Evolutionary conservation across 2,329 filamentous ascomycete genomes (phyloP).

Genomic region (Aspergillus piperis): DNA sequence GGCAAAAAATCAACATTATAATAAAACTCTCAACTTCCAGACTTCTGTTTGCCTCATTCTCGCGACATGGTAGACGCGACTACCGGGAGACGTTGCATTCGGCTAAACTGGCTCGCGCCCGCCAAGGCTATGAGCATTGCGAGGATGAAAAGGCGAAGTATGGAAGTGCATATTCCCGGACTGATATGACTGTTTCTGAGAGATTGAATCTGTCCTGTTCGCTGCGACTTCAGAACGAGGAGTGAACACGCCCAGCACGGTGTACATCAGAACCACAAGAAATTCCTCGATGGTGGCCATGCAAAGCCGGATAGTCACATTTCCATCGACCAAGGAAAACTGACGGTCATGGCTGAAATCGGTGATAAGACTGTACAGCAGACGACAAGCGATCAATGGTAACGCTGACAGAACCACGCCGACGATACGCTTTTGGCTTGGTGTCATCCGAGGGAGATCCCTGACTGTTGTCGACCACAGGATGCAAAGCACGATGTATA

Average conservation of each 20-base stretch:
- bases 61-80: background rate
- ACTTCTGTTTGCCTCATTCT: too few species aligned
- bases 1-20: too few species aligned
- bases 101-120: background rate
- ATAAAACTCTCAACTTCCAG: too few species aligned
- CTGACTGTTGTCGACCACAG: background rate
- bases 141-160: background rate
- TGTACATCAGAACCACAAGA: conserved; percentile 3
- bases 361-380: conserved; percentile 1
- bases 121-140: background rate
- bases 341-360: background rate
- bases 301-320: background rate
- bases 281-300: conserved; percentile 7
- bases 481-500: background rate
- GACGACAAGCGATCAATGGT: background rate
- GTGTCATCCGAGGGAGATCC: background rate
- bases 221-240: background rate
- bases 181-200: background rate
- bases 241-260: background rate
- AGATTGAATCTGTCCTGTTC: background rate
- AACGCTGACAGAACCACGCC: background rate
- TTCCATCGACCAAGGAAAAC: conserved; percentile 1
- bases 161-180: background rate
- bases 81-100: background rate
- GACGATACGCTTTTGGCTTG: conserved; percentile 1